Evolutionary conservation across 2,329 filamentous ascomycete species (phyloP).

Genomic region (Claviceps purpurea): DNA sequence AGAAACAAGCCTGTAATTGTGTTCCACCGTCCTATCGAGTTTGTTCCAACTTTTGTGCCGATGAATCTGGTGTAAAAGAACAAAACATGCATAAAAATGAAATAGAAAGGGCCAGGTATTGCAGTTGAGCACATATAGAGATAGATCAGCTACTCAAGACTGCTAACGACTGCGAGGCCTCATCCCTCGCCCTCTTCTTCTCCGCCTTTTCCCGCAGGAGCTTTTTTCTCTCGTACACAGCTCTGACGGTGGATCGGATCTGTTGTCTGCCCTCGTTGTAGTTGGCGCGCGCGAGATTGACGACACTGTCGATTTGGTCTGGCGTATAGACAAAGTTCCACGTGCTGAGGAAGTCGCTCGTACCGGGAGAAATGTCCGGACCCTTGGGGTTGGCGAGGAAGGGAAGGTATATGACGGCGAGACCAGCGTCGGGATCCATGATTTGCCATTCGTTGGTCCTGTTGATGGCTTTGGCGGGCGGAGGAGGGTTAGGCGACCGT

Average conservation of each 20-base stretch:
- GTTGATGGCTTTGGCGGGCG: conserved; percentile 38
- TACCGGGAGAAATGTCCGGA: conserved; percentile 68
- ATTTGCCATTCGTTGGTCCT: conserved; percentile 52
- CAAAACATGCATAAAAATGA: background rate
- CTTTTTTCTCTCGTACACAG: conserved; percentile 89
- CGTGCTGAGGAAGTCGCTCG: conserved; percentile 77
- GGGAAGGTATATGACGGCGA: conserved; percentile 83
- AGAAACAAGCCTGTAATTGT: background rate
- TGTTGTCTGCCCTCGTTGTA: conserved; percentile 70
- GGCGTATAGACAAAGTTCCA: conserved; percentile 98
- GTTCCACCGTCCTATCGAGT: background rate
- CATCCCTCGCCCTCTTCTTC: conserved; percentile 22
- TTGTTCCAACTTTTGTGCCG: no score
- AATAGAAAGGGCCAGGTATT: background rate
- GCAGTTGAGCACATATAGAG: no score
- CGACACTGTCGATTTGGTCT: conserved; percentile 75
- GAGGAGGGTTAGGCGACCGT: conserved; percentile 41
- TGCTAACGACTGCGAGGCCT: conserved; percentile 3
- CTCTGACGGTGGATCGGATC: conserved; percentile 64
- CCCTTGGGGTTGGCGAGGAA: conserved; percentile 73
- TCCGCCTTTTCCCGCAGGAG: conserved; percentile 45
- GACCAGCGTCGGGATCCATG: conserved; percentile 65
- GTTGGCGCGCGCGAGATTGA: conserved; percentile 72
- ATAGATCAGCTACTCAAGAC: conserved; percentile 2
- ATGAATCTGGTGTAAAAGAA: background rate